A percentile compares a stretch with the other conserved stretches of the same genome.
phyloP scores from a whole-genome alignment of 2,329 filamentous ascomycete genomes.

The Diaporthe vexans region DNA sequence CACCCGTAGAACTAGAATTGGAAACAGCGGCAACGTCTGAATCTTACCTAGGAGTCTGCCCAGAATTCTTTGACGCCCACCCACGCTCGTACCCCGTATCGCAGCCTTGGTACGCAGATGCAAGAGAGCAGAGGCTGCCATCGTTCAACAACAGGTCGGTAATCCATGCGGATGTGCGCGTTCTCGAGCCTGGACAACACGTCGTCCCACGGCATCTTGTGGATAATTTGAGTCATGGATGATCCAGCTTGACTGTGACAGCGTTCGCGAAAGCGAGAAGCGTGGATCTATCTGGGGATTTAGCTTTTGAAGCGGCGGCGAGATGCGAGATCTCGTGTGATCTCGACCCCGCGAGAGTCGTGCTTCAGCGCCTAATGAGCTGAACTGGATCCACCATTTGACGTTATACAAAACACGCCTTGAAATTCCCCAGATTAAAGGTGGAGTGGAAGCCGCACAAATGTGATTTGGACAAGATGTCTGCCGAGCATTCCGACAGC shows the following conservation, averaged over 20 bases:
- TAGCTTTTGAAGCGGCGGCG: background rate
- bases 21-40: background rate
- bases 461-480: background rate
- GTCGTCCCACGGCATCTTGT: background rate
- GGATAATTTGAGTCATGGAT: slow-evolving; percentile 13
- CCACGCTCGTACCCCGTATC: background rate
- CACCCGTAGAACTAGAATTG: background rate
- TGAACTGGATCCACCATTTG: background rate
- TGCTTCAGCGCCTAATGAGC: background rate
- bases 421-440: slow-evolving; percentile 8
- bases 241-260: background rate
- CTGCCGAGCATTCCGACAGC: background rate
- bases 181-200: background rate
- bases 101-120: background rate
- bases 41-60: background rate
- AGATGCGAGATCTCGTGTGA: background rate
- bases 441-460: background rate
- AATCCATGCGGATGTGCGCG: background rate
- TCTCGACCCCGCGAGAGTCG: background rate
- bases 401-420: background rate
- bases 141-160: background rate
- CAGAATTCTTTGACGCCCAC: background rate
- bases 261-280: background rate
- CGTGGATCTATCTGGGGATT: background rate
- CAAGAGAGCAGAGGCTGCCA: background rate